Evolutionary conservation across 2,329 filamentous ascomycete species (phyloP).

Genomic region (Xylaria sp.): DNA sequence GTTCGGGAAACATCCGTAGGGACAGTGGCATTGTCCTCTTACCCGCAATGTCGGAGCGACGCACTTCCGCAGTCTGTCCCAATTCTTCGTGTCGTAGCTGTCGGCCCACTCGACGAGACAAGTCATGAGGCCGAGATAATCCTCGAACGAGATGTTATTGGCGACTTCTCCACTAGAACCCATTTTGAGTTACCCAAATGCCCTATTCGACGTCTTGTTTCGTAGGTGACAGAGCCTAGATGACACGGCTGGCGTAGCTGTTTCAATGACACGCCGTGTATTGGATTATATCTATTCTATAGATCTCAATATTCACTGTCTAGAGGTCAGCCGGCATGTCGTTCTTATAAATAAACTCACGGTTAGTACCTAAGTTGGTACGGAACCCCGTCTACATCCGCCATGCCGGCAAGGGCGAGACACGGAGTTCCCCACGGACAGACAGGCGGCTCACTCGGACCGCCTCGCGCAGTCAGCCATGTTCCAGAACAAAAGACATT

Average conservation of each 20-base stretch:
- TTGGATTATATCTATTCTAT: neutral
- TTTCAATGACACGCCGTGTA: neutral
- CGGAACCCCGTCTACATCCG: conserved; percentile 28
- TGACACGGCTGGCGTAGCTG: neutral
- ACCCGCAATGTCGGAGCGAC: conserved; percentile 70
- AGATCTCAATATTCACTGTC: neutral
- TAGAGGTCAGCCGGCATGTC: neutral
- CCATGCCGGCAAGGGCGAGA: conserved; percentile 5
- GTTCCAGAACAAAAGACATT: neutral
- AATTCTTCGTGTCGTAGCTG: conserved; percentile 73
- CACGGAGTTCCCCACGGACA: conserved; percentile 39
- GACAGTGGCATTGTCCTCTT: conserved; percentile 37
- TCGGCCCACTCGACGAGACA: conserved; percentile 68
- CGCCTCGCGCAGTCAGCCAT: neutral
- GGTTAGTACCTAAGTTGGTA: neutral
- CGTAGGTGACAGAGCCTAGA: neutral
- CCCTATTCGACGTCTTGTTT: conserved; percentile 1
- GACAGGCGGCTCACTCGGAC: conserved; percentile 2
- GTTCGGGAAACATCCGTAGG: neutral
- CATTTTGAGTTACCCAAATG: conserved; percentile 27
- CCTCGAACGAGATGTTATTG: conserved; percentile 45
- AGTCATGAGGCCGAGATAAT: conserved; percentile 49
- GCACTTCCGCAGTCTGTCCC: conserved; percentile 66
- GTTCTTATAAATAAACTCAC: conserved; percentile 9
- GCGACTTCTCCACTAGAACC: neutral